phyloP scores from a whole-genome alignment of 2,329 filamentous ascomycete species.

The Fusarium fujikuroi region DNA sequence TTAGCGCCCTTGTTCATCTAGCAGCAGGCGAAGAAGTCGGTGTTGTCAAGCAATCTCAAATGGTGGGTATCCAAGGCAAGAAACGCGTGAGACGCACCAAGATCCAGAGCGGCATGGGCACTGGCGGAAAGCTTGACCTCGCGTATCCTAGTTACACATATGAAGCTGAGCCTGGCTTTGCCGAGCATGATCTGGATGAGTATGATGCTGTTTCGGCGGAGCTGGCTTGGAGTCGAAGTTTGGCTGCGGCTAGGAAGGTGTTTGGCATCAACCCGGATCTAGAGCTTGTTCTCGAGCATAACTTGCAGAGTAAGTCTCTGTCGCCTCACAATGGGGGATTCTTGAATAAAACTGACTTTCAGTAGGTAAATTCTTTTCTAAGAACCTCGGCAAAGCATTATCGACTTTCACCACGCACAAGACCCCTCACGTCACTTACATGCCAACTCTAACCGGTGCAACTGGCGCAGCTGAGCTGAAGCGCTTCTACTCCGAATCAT shows the following conservation, averaged over 20 bases:
- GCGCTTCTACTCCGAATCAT: slow-evolving; percentile 73
- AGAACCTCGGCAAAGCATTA: slow-evolving; percentile 69
- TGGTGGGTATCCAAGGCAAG: slow-evolving; percentile 59
- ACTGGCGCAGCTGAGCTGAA: slow-evolving; percentile 68
- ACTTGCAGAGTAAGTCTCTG: slow-evolving; percentile 63
- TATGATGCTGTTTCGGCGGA: slow-evolving; percentile 72
- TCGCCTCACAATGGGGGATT: fast-evolving
- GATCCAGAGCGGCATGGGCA: slow-evolving; percentile 52
- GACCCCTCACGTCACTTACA: slow-evolving; percentile 74
- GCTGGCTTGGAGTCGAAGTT: slow-evolving; percentile 75
- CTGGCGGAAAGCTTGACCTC: slow-evolving; percentile 50
- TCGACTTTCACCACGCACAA: slow-evolving; percentile 68
- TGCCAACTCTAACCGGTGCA: slow-evolving; percentile 73
- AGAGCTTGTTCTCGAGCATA: slow-evolving; percentile 73
- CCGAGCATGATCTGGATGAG: slow-evolving; percentile 75
- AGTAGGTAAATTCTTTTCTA: slow-evolving; percentile 64
- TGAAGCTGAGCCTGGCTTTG: slow-evolving; percentile 71
- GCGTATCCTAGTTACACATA: slow-evolving; percentile 56
- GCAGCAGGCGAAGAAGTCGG: slow-evolving; percentile 52
- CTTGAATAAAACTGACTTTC: background rate
- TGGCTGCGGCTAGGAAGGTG: slow-evolving; percentile 68
- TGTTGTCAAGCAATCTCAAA: slow-evolving; percentile 55
- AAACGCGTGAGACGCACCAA: slow-evolving; percentile 48
- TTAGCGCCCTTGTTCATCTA: slow-evolving; percentile 55
- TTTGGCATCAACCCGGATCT: slow-evolving; percentile 73